A percentile compares a stretch with the other conserved stretches of the same genome.
Evolutionary conservation across 441 rosid genomes (phyloP).

Genomic region (Brassica balearica): DNA sequence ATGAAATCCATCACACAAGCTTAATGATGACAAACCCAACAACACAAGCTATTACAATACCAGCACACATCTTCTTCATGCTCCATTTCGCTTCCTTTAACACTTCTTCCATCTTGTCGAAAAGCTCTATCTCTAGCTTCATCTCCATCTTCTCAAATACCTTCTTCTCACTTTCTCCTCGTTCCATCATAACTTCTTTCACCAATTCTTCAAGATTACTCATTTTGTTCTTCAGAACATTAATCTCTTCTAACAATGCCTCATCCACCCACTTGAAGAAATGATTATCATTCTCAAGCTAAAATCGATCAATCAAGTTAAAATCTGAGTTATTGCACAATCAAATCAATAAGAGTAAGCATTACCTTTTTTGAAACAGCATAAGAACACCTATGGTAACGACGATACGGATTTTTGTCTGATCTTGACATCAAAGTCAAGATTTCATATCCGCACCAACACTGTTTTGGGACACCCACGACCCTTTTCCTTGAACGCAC

Average conservation of each 20-base stretch:
- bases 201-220: background rate
- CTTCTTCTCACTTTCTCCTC: background rate
- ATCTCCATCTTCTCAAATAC: background rate
- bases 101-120: background rate
- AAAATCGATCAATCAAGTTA: background rate
- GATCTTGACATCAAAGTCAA: background rate
- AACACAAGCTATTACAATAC: background rate
- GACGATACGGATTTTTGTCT: background rate
- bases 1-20: background rate
- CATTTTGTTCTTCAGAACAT: background rate
- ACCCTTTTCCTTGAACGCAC: background rate
- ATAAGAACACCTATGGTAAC: background rate
- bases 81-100: background rate
- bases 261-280: conserved; percentile 4
- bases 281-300: conserved; percentile 5
- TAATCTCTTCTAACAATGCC: background rate
- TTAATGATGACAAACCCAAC: background rate
- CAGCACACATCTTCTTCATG: background rate
- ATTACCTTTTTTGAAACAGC: background rate
- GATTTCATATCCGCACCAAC: background rate
- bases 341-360: background rate
- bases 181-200: background rate
- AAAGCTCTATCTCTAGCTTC: background rate
- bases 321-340: background rate
- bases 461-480: background rate